Evolutionary conservation across 2,329 filamentous ascomycete genomes (phyloP).

Genomic region (Aspergillus thermomutatus): DNA sequence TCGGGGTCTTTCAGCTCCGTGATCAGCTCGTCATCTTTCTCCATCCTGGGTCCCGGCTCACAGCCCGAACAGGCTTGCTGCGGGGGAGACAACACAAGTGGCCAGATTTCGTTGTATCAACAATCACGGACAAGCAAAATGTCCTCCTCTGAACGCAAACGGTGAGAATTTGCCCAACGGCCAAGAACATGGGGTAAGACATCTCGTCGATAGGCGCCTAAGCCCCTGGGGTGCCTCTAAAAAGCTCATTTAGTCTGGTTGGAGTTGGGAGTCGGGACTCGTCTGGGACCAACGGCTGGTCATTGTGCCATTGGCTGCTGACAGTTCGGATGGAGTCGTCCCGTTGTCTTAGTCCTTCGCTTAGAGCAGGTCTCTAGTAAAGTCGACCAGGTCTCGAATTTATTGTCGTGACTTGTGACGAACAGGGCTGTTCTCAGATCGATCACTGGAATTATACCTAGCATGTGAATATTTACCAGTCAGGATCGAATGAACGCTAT

Average conservation of each 20-base stretch:
- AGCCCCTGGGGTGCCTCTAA: neutral
- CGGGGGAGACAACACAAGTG: neutral
- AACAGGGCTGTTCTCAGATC: neutral
- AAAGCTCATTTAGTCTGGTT: neutral
- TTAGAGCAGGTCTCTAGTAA: neutral
- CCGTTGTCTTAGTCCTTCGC: neutral
- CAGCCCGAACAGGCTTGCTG: neutral
- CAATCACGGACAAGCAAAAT: neutral
- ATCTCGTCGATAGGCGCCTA: neutral
- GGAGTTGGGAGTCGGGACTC: neutral
- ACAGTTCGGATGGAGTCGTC: neutral
- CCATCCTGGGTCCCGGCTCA: neutral
- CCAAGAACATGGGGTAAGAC: neutral
- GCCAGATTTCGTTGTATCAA: neutral
- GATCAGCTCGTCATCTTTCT: neutral
- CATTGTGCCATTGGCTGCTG: neutral
- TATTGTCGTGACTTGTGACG: too few species aligned
- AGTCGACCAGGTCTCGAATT: neutral
- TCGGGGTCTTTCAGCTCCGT: slow-evolving; percentile 6
- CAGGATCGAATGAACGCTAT: neutral
- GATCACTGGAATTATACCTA: neutral
- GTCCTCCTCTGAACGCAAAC: neutral
- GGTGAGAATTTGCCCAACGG: neutral
- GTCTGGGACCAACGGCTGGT: neutral
- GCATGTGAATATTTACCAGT: neutral